Evolutionary conservation across 2,329 filamentous ascomycete species (phyloP), one percentile per base, ranked within the genome.

Genomic region (Phialophora macrospora): DNA sequence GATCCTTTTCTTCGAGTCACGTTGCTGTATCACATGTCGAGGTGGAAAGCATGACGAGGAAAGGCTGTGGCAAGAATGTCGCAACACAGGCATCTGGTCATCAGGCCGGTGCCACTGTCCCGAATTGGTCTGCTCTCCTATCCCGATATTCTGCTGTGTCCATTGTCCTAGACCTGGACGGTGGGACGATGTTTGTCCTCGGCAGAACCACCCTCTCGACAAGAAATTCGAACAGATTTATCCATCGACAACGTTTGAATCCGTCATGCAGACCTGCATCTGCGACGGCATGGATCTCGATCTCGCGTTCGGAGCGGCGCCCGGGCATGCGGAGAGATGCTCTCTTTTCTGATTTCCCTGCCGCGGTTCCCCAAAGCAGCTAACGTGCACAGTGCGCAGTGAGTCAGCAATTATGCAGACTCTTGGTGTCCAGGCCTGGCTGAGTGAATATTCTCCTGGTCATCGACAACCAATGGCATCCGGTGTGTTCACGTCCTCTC

Each of bases 321-420:
- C 48, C 22, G 48, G 48, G 6, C 14, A 11, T 11, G 48, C 48
- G 20, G 48, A 51, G 20, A 22, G 22, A 26, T 3, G 24, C 24
- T 20, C 26, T 3, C 9, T 32, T 5, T 5, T 20, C 52, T n/a
- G 26, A 34, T 55, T 55, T 28, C 24, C 52, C 52, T 55, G 28
- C 52, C 28, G 24, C 28, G 28, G 52, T 22, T 30, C 6, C 51
- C 52, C 52, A 22, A 22, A 30, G 52, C 28, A 34, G 52, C 52
- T 34, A 55, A 34, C 52, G 26, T 9, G 38, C 14, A 8, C 38
- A 20, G 17, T n/a, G 34, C 17, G 28, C 28, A 32, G 26, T 55
- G 52, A 55, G 17, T 55, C 52, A 55, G 52, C 52, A 55, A 14
- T 52, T 52, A 52, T 52, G 22, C 22, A 26, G 48, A 12, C 34